Evolutionary conservation across 129 eudicot species (phyloP).

Genomic region (Chrysanthemum lavandulifolium): DNA sequence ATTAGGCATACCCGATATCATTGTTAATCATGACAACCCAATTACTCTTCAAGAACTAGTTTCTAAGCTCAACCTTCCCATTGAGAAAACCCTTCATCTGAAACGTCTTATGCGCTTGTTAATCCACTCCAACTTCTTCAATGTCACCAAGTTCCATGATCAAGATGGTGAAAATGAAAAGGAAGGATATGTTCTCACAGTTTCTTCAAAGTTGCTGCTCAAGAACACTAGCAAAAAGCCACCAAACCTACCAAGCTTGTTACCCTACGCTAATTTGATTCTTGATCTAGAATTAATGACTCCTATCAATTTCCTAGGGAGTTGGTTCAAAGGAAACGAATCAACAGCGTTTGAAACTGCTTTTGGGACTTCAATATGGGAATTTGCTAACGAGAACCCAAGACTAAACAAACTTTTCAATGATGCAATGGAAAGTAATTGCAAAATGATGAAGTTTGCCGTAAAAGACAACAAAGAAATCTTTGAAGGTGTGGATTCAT

Average conservation of each 20-base stretch:
- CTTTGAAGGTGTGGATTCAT: conserved; percentile 35
- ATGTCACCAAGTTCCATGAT: conserved; percentile 4
- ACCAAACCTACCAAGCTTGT: not conserved
- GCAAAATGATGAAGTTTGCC: conserved; percentile 17
- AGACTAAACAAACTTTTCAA: conserved; percentile 21
- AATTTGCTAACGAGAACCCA: conserved; percentile 24
- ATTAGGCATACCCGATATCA: conserved; percentile 38
- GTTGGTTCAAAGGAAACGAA: conserved; percentile 24
- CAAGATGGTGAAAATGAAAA: conserved; percentile 2
- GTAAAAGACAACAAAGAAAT: conserved; percentile 20
- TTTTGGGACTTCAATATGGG: conserved; percentile 31
- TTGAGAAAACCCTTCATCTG: conserved; percentile 24
- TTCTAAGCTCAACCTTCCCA: conserved; percentile 18
- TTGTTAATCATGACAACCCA: conserved; percentile 35
- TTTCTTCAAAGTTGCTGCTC: conserved; percentile 28
- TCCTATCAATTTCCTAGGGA: conserved; percentile 24
- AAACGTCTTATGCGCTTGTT: conserved; percentile 40
- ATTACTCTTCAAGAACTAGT: conserved; percentile 30
- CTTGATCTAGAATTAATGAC: conserved; percentile 16
- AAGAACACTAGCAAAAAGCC: conserved; percentile 15
- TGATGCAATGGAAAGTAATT: conserved; percentile 40
- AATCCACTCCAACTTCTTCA: conserved; percentile 31
- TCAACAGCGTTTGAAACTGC: conserved; percentile 26
- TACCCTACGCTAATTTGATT: conserved; percentile 10
- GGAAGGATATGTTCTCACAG: conserved; percentile 33